Evolutionary conservation across 129 eudicot genomes (phyloP).

Genomic region (Flaveria brownii): DNA sequence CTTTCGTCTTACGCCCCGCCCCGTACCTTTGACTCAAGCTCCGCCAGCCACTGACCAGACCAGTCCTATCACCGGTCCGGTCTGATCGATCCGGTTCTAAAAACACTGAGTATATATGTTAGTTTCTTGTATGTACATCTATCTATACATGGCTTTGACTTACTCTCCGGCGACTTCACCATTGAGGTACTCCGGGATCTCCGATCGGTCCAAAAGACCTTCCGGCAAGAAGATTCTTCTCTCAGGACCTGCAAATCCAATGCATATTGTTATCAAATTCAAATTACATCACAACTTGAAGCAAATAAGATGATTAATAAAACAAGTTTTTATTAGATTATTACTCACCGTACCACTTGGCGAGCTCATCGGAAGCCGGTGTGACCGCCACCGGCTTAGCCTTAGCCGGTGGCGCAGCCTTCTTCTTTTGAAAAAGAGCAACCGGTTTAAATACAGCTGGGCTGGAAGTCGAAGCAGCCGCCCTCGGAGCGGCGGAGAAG

Average conservation of each 20-base stretch:
- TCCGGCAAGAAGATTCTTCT: slow-evolving; percentile 95
- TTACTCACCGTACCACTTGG: slow-evolving; percentile 96
- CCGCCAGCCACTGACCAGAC: too few species aligned
- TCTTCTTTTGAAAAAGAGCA: slow-evolving; percentile 83
- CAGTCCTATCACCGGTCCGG: too few species aligned
- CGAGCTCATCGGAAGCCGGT: slow-evolving; percentile 85
- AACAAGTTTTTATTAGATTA: too few species aligned
- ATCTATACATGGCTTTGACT: slow-evolving; percentile 25
- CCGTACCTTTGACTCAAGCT: too few species aligned
- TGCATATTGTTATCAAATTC: not conserved
- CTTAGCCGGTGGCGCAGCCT: slow-evolving; percentile 78
- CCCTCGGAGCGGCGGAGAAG: slow-evolving; percentile 33
- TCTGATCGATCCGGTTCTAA: too few species aligned
- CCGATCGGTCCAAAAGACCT: slow-evolving; percentile 93
- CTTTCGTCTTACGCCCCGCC: too few species aligned
- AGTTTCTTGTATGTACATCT: not conserved
- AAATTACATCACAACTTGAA: too few species aligned
- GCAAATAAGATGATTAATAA: too few species aligned
- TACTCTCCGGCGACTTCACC: slow-evolving; percentile 75
- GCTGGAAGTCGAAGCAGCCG: slow-evolving; percentile 48
- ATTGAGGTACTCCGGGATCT: slow-evolving; percentile 64
- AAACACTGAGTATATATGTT: too few species aligned
- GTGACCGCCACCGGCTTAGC: slow-evolving; percentile 58
- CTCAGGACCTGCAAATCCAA: slow-evolving; percentile 47
- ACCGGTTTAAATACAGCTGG: slow-evolving; percentile 58